Conservation (phyloP, 1,284 basidiomycete genomes). For the Ganoderma lingzhi region DNA sequence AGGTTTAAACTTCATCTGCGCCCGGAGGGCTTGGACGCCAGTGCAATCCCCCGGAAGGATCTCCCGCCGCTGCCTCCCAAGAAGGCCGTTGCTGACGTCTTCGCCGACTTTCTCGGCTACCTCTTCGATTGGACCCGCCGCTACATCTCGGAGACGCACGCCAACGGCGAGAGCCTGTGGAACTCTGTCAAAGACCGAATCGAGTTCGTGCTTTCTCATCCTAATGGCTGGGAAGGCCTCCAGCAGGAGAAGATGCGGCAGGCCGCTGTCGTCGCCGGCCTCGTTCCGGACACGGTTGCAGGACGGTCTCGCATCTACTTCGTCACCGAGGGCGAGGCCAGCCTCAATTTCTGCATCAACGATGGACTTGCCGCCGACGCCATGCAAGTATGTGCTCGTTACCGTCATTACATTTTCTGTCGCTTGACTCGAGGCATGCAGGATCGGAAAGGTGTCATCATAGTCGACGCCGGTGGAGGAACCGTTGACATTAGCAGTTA, state of each 20-base stretch:
- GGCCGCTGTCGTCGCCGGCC: slow-evolving; percentile 45
- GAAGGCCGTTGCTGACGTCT: slow-evolving; percentile 55
- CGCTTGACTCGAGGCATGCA: slow-evolving; percentile 15
- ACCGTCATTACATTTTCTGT: neutral
- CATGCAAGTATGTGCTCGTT: slow-evolving; percentile 37
- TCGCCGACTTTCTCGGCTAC: slow-evolving; percentile 62
- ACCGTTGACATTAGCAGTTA: slow-evolving; percentile 65
- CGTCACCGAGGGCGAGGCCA: slow-evolving; percentile 60
- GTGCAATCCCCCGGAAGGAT: slow-evolving; percentile 32
- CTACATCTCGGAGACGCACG: slow-evolving; percentile 59
- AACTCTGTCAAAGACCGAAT: slow-evolving; percentile 42
- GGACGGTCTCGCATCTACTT: slow-evolving; percentile 49
- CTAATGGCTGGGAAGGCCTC: slow-evolving; percentile 54
- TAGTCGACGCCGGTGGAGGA: slow-evolving; percentile 67
- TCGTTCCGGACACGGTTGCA: slow-evolving; percentile 39
- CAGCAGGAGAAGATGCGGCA: slow-evolving; percentile 50
- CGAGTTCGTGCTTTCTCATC: slow-evolving; percentile 50
- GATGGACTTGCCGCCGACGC: slow-evolving; percentile 45
- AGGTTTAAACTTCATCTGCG: slow-evolving; percentile 70
- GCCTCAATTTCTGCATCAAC: slow-evolving; percentile 54
- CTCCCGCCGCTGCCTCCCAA: slow-evolving; percentile 55
- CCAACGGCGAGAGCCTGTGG: slow-evolving; percentile 50
- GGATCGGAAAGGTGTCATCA: slow-evolving; percentile 53
- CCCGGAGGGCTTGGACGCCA: slow-evolving; percentile 43
- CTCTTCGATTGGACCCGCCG: slow-evolving; percentile 50